Conservation (phyloP, 2,329 filamentous ascomycete species). For the Penicillium sp. region DNA sequence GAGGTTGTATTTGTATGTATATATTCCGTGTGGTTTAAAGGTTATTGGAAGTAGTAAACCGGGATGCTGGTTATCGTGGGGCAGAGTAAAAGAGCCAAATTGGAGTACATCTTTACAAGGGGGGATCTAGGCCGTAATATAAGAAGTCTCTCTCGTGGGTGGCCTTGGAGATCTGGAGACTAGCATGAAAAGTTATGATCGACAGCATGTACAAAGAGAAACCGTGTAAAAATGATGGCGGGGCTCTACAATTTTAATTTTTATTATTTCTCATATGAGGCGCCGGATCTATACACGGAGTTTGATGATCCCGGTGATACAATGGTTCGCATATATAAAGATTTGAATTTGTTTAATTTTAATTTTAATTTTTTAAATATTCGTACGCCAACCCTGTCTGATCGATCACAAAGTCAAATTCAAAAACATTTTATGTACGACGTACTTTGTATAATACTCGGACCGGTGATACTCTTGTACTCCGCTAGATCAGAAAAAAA, state of each 20-base stretch:
- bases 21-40: too few species aligned
- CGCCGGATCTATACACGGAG: conserved; percentile 6
- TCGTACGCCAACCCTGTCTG: too few species aligned
- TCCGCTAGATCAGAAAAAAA: not conserved
- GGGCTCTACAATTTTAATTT: not conserved
- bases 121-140: conserved; percentile 1
- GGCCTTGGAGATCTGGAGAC: conserved; percentile 1
- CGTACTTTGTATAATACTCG: not conserved
- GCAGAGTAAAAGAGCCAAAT: not conserved
- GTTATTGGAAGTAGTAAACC: not conserved
- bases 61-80: not conserved
- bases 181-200: not conserved
- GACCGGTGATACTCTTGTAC: not conserved
- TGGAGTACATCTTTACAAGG: not conserved
- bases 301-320: conserved; percentile 5
- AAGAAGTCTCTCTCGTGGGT: not conserved
- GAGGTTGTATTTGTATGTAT: not conserved
- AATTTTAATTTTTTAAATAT: not conserved
- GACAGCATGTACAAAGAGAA: not conserved
- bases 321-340: conserved; percentile 6
- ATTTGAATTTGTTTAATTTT: not conserved
- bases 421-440: not conserved
- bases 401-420: conserved; percentile 16
- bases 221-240: conserved; percentile 1
- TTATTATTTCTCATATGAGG: not conserved